Base-by-base conservation (phyloP, 164 flowering plant species). In the grape (Vitis vinifera) region DNA sequence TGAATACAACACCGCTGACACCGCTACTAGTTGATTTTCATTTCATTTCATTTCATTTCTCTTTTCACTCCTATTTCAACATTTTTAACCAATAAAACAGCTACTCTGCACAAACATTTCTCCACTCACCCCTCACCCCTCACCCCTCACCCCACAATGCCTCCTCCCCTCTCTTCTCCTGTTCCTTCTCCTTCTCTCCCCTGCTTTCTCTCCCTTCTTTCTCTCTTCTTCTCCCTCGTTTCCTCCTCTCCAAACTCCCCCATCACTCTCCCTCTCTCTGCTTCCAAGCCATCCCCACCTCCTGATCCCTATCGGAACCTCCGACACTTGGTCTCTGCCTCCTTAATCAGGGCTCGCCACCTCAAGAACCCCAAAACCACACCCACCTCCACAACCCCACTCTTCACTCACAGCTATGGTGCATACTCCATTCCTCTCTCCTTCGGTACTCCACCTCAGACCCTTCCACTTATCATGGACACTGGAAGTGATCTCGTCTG, bases 401-500 rank as follows among this genome's bases (percentile, higher is more conserved):
- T 78, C 59, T 76, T 31, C 56, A 59, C 86, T 44, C 80, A 73
- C 59, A 72, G 79, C 79, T 85, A 82, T 59, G 88, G 88, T 31
- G 88, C 74, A 50, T 82, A 85, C 76, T 75, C 84, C 10, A 27
- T 82, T 9, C 71, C 82, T 16, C 84, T 85, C 68, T 65, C 74
- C 73, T 77, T 85, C 50, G 88, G 88, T 2, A 80, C 79, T 0
- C 86, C 88, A 8, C 78, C 86, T 10, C 88, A 85, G 60, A 68
- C 69, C 16, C 1, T 68, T 3, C 49, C 78, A 2, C 74, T 82
- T 68, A 9, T 80, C 62, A 57, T 85, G 69, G 88, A 85, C 76
- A 85, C 88, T 1, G 86, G 86, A 8, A 81, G 83, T 37, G 77
- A 81, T 73, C 81, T 81, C n/a, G 80, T 81, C 15, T 83, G 88